These are phyloP conservation scores for Miscanthus lutarioriparius DNA, from an alignment of 176 grass and related monocot species.

Conservation along the genomic window DNA sequence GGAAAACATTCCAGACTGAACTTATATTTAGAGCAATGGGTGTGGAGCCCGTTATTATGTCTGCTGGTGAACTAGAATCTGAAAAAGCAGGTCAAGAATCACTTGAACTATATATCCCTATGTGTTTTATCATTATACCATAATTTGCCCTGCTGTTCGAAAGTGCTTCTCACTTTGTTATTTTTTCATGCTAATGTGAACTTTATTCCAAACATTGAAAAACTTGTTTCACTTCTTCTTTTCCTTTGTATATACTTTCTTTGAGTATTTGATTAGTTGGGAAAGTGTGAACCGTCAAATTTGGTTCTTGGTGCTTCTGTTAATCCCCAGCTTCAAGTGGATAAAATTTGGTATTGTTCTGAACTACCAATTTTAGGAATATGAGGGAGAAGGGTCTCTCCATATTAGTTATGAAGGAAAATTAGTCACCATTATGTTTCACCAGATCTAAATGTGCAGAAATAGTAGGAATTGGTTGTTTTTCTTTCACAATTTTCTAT, in stretches of 20 bases:
- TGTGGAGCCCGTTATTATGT: constrained; percentile 94
- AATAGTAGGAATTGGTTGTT: neutral
- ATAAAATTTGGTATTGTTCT: neutral
- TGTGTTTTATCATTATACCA: neutral
- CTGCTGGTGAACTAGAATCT: constrained; percentile 92
- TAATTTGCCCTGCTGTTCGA: neutral
- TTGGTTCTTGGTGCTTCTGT: neutral
- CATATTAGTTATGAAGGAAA: neutral
- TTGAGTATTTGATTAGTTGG: neutral
- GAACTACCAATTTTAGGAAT: neutral
- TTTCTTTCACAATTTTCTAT: neutral
- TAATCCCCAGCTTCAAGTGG: neutral
- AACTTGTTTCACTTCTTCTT: neutral
- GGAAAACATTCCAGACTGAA: constrained; percentile 97
- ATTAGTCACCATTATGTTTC: neutral
- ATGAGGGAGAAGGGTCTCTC: neutral
- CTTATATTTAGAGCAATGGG: constrained; percentile 93
- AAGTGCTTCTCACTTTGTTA: neutral
- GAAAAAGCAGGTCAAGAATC: constrained; percentile 77
- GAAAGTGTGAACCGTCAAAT: neutral
- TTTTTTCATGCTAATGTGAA: neutral
- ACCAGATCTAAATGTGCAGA: neutral
- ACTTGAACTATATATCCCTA: constrained; percentile 7
- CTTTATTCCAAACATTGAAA: neutral
- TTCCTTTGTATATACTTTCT: constrained; percentile 18